A percentile compares a stretch with the other conserved stretches of the same genome.
phyloP scores from a whole-genome alignment of 2,329 filamentous ascomycete genomes.

The Arthrinium puccinioides region DNA sequence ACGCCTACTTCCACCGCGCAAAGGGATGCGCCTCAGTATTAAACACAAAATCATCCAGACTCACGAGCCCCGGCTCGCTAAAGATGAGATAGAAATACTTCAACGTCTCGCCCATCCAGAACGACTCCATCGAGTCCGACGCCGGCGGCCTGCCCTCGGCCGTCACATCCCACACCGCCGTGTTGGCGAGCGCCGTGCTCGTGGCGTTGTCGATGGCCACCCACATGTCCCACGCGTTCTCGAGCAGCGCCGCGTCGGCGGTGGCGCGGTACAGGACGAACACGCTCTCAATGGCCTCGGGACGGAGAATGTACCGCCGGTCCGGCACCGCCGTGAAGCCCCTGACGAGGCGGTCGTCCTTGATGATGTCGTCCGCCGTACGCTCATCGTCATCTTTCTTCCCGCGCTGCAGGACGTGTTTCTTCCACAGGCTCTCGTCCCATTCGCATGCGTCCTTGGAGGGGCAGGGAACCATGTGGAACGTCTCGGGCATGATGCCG shows the following conservation, averaged over 20 bases:
- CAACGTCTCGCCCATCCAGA: constrained; percentile 10
- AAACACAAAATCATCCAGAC: constrained; percentile 8
- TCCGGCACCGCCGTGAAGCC: constrained; percentile 51
- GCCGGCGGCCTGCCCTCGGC: constrained; percentile 23
- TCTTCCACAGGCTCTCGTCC: constrained; percentile 20
- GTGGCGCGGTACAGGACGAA: constrained; percentile 73
- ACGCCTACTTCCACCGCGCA: too few species aligned
- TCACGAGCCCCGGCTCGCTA: constrained; percentile 6
- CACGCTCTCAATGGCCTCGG: constrained; percentile 74
- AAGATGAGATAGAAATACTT: constrained; percentile 9
- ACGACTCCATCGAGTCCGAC: constrained; percentile 15
- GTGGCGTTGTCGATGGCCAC: constrained; percentile 53
- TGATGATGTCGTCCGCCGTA: constrained; percentile 11
- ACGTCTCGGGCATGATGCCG: constrained; percentile 47
- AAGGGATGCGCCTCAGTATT: constrained; percentile 9
- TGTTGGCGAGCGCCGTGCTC: constrained; percentile 53
- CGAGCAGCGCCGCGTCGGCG: constrained; percentile 55
- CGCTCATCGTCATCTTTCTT: constrained; percentile 5
- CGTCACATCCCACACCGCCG: constrained; percentile 51
- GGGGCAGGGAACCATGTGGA: constrained; percentile 26
- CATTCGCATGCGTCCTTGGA: constrained; percentile 13
- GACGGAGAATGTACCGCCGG: constrained; percentile 57
- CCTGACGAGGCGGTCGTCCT: constrained; percentile 30
- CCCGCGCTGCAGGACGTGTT: constrained; percentile 11
- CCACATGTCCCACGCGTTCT: constrained; percentile 72